Evolutionary conservation across 257 asterid species (phyloP).

Genomic region (Voacanga thouarsii): DNA sequence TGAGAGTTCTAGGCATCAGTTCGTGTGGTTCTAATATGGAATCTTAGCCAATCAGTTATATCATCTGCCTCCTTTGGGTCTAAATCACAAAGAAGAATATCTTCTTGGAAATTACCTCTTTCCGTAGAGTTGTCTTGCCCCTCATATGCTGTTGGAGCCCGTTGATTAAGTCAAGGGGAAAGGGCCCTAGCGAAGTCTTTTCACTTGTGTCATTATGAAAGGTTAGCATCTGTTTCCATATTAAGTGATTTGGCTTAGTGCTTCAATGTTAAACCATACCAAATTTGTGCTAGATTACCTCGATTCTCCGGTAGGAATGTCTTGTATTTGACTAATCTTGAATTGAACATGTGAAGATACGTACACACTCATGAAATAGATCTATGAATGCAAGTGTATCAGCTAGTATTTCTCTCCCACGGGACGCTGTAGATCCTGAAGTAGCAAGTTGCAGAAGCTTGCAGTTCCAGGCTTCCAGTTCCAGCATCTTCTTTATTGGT

Average conservation of each 20-base stretch:
- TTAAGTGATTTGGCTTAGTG: neutral
- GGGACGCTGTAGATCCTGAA: neutral
- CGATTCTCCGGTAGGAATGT: neutral
- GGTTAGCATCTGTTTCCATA: too few species aligned
- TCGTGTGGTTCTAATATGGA: neutral
- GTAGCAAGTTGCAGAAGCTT: neutral
- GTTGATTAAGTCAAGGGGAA: too few species aligned
- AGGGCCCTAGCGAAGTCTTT: neutral
- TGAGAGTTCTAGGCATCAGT: neutral
- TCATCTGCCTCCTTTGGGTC: too few species aligned
- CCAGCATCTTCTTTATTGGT: neutral
- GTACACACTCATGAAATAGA: neutral
- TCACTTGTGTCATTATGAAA: neutral
- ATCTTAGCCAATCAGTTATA: neutral
- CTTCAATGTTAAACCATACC: neutral
- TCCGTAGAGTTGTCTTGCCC: neutral
- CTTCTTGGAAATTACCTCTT: neutral
- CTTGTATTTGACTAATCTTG: neutral
- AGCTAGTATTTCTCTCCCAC: too few species aligned
- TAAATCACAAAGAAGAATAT: neutral
- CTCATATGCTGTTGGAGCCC: too few species aligned
- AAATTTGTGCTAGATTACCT: neutral
- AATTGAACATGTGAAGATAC: neutral
- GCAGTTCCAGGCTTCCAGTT: neutral
- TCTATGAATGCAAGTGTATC: neutral